Conservation (phyloP, 352 stramenopile species). For the Globisporangium alternatum region DNA sequence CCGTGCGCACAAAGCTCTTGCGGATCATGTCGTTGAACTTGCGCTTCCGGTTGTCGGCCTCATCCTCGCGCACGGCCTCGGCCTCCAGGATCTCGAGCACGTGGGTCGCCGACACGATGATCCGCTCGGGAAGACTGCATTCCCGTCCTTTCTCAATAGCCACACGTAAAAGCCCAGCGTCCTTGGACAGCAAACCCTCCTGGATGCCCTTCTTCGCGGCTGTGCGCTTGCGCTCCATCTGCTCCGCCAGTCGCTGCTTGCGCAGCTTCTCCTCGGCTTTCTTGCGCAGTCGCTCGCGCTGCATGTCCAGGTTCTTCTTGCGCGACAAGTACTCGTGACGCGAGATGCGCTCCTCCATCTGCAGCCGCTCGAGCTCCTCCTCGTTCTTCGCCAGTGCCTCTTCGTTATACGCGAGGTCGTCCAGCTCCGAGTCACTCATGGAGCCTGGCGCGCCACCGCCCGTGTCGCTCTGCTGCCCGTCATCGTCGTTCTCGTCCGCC, state of each 20-base stretch:
- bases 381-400: conserved; percentile 66
- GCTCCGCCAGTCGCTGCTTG: conserved; percentile 64
- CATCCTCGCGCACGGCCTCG: conserved; percentile 61
- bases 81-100: conserved; percentile 76
- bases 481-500: conserved; percentile 25
- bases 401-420: conserved; percentile 57
- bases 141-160: conserved; percentile 77
- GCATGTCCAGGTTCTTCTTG: conserved; percentile 67
- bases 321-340: conserved; percentile 78
- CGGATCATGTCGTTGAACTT: conserved; percentile 62
- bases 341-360: conserved; percentile 62
- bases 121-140: conserved; percentile 51
- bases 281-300: conserved; percentile 58
- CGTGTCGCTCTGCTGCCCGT: conserved; percentile 31
- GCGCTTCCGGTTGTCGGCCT: conserved; percentile 56
- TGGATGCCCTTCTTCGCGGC: conserved; percentile 68
- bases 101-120: conserved; percentile 71
- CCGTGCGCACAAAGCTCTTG: conserved; percentile 68
- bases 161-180: conserved; percentile 41
- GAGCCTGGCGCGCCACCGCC: conserved; percentile 29
- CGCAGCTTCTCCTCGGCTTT: conserved; percentile 56
- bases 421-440: conserved; percentile 58
- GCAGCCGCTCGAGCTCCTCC: conserved; percentile 67
- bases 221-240: conserved; percentile 55
- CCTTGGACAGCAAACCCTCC: conserved; percentile 59